These are phyloP conservation scores for Hamamelis virginiana DNA, from an alignment of 164 flowering plant genomes.

Conservation along the genomic window DNA sequence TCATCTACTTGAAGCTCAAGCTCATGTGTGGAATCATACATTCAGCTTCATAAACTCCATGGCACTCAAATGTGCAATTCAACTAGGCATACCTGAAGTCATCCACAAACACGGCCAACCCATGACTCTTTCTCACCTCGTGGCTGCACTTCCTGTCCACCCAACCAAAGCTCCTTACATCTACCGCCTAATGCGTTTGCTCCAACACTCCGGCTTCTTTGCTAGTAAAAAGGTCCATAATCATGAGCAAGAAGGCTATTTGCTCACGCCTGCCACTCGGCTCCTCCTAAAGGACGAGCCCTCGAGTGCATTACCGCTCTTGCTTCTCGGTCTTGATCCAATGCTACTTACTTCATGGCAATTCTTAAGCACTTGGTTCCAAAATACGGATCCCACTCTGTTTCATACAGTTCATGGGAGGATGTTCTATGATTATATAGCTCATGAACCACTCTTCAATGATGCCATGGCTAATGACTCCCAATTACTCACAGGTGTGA, in stretches of 20 bases:
- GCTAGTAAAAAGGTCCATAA: background rate
- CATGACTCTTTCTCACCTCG: slow-evolving; percentile 23
- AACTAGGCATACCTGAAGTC: slow-evolving; percentile 13
- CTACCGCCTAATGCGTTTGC: background rate
- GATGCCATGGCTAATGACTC: slow-evolving; percentile 24
- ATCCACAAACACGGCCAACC: slow-evolving; percentile 9
- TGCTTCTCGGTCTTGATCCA: slow-evolving; percentile 26
- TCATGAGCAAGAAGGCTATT: slow-evolving; percentile 20
- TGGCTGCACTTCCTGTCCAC: slow-evolving; percentile 15
- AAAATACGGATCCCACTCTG: slow-evolving; percentile 12
- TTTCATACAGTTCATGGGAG: slow-evolving; percentile 24
- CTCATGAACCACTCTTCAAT: slow-evolving; percentile 14
- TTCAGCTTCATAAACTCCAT: no score
- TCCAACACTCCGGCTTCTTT: slow-evolving; percentile 34
- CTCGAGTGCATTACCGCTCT: slow-evolving; percentile 12
- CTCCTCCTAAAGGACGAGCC: slow-evolving; percentile 33
- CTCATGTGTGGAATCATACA: no score
- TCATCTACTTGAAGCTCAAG: no score
- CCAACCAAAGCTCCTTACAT: slow-evolving; percentile 24
- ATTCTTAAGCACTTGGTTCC: slow-evolving; percentile 22
- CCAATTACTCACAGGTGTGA: background rate
- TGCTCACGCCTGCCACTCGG: no score
- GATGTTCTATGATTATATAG: slow-evolving; percentile 17
- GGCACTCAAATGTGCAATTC: slow-evolving; percentile 25
- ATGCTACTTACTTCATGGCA: slow-evolving; percentile 25